These are phyloP conservation scores for Aschersonia sp. DNA, from an alignment of 2,329 filamentous ascomycete species.

Conservation along the genomic window DNA sequence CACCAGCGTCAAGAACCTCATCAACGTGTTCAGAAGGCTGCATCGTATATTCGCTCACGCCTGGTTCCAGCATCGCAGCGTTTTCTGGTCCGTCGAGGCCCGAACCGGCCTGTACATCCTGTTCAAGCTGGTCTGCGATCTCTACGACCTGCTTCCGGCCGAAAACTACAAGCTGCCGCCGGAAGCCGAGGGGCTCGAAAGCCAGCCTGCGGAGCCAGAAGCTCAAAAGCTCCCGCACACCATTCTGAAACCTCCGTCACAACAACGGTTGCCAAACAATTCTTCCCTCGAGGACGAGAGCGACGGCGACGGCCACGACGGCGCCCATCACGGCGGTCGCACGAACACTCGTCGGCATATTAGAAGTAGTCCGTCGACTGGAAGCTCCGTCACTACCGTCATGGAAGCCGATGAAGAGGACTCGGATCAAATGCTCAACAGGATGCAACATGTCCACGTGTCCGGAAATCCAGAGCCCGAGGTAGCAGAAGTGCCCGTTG, in stretches of 20 bases:
- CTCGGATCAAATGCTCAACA: conserved; percentile 27
- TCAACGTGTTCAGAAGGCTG: conserved; percentile 87
- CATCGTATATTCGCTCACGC: conserved; percentile 97
- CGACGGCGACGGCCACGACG: conserved; percentile 32
- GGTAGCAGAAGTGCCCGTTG: conserved; percentile 24
- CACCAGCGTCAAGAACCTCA: conserved; percentile 64
- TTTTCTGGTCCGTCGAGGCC: conserved; percentile 89
- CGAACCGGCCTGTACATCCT: conserved; percentile 89
- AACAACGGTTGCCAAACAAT: conserved; percentile 11
- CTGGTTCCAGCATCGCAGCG: conserved; percentile 92
- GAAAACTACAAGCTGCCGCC: conserved; percentile 94
- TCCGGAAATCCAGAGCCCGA: conserved; percentile 29
- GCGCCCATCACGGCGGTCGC: conserved; percentile 36
- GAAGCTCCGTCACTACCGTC: conserved; percentile 67
- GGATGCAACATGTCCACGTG: conserved; percentile 31
- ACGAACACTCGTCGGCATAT: conserved; percentile 73
- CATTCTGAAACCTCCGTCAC: conserved; percentile 20
- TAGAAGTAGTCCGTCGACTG: conserved; percentile 65
- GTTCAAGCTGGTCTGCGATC: conserved; percentile 94
- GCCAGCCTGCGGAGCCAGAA: conserved; percentile 25
- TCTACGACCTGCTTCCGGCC: conserved; percentile 74
- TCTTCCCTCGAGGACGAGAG: conserved; percentile 30
- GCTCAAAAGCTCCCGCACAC: conserved; percentile 18
- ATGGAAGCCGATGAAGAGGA: conserved; percentile 74
- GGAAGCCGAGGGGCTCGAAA: conserved; percentile 77